phyloP scores from a whole-genome alignment of 768 basidiomycete genomes.

The Cubamyces sp. region DNA sequence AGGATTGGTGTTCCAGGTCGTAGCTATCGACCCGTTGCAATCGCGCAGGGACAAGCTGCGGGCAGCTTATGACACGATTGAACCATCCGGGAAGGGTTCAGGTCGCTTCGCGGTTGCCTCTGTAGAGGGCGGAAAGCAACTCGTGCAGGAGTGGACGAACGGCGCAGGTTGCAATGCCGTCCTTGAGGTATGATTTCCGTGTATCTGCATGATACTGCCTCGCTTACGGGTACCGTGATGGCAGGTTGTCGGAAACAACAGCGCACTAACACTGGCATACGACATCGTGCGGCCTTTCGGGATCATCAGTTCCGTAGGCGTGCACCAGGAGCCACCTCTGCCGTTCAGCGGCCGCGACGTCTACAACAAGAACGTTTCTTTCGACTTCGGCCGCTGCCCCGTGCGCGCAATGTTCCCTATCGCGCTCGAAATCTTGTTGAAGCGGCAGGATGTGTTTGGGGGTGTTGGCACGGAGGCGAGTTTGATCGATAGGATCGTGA shows the following conservation, averaged over 20 bases:
- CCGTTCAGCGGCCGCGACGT: constrained; percentile 60
- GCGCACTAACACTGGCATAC: constrained; percentile 66
- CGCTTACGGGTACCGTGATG: background rate
- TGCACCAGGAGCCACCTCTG: constrained; percentile 57
- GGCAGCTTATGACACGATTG: constrained; percentile 58
- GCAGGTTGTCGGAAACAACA: constrained; percentile 72
- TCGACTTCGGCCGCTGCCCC: constrained; percentile 83
- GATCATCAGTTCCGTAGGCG: constrained; percentile 74
- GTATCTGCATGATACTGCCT: background rate
- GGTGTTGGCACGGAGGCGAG: constrained; percentile 62
- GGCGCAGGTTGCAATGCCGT: constrained; percentile 65
- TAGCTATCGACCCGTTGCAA: constrained; percentile 67
- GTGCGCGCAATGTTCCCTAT: constrained; percentile 76
- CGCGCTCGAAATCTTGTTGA: constrained; percentile 69
- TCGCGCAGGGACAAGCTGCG: constrained; percentile 61
- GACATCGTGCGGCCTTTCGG: constrained; percentile 78
- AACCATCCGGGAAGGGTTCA: constrained; percentile 44
- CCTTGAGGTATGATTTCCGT: constrained; percentile 55
- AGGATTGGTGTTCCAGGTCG: constrained; percentile 51
- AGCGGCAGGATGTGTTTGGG: constrained; percentile 76
- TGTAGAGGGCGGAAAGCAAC: constrained; percentile 53
- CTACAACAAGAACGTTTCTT: constrained; percentile 79
- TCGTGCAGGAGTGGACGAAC: constrained; percentile 56
- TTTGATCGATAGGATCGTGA: constrained; percentile 70
- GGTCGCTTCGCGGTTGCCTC: constrained; percentile 55